These are phyloP conservation scores for Protomyces macrosporus DNA, from an alignment of 1,139 yeast species.

Conservation along the genomic window DNA sequence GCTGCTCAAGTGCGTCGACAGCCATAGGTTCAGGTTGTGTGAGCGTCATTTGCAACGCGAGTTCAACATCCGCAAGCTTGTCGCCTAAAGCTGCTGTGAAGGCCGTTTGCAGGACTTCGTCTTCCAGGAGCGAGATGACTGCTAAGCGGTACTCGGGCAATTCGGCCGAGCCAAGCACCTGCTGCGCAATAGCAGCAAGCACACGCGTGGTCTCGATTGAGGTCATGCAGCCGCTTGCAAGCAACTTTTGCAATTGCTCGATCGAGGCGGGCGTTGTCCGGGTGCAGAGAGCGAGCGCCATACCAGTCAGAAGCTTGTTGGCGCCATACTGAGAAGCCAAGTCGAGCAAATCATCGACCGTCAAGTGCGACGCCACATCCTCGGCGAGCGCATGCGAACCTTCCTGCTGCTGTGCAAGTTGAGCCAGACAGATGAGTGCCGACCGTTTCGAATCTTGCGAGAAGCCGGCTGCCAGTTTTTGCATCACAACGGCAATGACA, in stretches of 20 bases:
- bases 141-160: slow-evolving; percentile 14
- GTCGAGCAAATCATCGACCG: slow-evolving; percentile 16
- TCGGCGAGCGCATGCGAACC: slow-evolving; percentile 21
- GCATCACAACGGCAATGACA: slow-evolving; percentile 63
- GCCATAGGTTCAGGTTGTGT: background rate
- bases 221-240: background rate
- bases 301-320: slow-evolving; percentile 26
- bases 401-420: slow-evolving; percentile 33
- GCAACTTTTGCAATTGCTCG: slow-evolving; percentile 35
- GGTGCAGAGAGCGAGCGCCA: slow-evolving; percentile 3
- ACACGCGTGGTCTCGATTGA: background rate
- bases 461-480: slow-evolving; percentile 54
- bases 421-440: slow-evolving; percentile 43
- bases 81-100: slow-evolving; percentile 2
- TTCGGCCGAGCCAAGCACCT: slow-evolving; percentile 23
- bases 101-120: background rate
- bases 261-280: slow-evolving; percentile 36
- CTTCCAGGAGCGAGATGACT: slow-evolving; percentile 2
- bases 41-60: slow-evolving; percentile 20
- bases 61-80: slow-evolving; percentile 4
- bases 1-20: background rate
- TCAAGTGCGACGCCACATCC: slow-evolving; percentile 7
- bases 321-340: slow-evolving; percentile 25
- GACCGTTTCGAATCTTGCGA: slow-evolving; percentile 37
- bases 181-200: slow-evolving; percentile 2